Evolutionary conservation across 495 filamentous ascomycete species (phyloP), one percentile per base, ranked within the genome.

Genomic region (Penicillium pancosmium): DNA sequence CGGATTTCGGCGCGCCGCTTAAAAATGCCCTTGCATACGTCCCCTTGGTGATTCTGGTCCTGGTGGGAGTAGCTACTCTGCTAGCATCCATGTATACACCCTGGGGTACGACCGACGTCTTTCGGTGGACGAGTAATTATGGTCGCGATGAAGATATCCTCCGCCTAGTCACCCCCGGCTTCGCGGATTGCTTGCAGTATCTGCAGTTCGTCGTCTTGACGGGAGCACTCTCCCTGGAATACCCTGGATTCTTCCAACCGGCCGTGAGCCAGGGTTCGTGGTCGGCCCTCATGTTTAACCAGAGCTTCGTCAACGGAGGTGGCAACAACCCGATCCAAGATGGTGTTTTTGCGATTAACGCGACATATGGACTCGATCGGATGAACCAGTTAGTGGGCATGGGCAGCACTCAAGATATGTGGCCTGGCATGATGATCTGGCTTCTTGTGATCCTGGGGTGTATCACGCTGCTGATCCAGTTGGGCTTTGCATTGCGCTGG

Each of bases 111-210:
- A 85, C 84, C 4, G 90, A 98, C 71, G 79, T 89, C 10, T 97
- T 98, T 70, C 85, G 88, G 54, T 98, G 93, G 91, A 92, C 91
- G 19, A 96, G 91, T 69, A 98, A 98, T 67, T 97, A 93, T 70
- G 95, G 94, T 31, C 86, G 93, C 63, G 95, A 98, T 62, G 88
- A 91, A 46, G 94, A 98, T 71, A 80, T 97, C 56, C 79, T 98
- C 41, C 88, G 94, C 33, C 78, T 98, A 35, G 92, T 98, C 19
- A 98, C 94, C 8, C 94, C 94, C 13, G 94, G 94, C 0, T 98
- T 98, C 69, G 92, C 91, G 11, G 94, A 98, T 64, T 98, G 94
- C 70, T 84, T 98, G 33, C 93, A 98, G 73, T 98, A 98, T 68
- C 88, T 98, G 33, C 94, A 98, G 67, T 98, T 95, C 61, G 82